Percentiles rank a stretch among this genome's conserved stretches.
phyloP scores from a whole-genome alignment of 225 moss, liverwort and hornwort genomes.

The Thuidium tamariscinum region DNA sequence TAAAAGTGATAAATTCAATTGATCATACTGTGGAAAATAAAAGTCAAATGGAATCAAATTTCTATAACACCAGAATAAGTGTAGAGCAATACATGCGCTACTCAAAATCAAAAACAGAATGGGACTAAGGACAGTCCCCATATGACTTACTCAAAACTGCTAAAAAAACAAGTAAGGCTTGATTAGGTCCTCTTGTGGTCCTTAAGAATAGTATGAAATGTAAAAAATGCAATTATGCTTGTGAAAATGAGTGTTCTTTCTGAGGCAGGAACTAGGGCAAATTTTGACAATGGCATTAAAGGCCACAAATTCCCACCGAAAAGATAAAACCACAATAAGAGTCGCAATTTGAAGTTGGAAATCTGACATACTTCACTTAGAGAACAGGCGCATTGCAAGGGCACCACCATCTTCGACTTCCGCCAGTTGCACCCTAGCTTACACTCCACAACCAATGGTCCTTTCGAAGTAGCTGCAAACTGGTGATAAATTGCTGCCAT shows the following conservation, averaged over 20 bases:
- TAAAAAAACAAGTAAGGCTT: neutral
- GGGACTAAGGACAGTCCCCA: neutral
- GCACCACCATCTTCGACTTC: neutral
- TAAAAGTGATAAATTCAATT: neutral
- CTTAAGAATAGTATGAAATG: neutral
- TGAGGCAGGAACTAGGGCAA: neutral
- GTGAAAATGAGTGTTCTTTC: neutral
- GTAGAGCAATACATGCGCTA: neutral
- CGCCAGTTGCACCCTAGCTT: neutral
- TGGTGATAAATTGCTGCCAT: constrained; percentile 1
- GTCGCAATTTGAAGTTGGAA: neutral
- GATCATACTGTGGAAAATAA: neutral
- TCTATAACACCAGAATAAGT: neutral
- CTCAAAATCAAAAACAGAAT: neutral
- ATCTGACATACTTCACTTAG: neutral
- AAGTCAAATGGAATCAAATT: neutral
- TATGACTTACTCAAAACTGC: neutral
- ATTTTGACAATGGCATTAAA: neutral
- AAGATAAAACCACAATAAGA: neutral
- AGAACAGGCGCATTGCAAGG: neutral
- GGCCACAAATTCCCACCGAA: neutral
- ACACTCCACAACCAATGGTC: neutral
- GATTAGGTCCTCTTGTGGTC: neutral
- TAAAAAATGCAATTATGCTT: neutral
- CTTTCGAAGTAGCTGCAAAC: neutral